Evolutionary conservation across 345 rosid genomes (phyloP), one percentile per base, ranked within the genome.

Genomic region (Excoecaria cochinchinensis): DNA sequence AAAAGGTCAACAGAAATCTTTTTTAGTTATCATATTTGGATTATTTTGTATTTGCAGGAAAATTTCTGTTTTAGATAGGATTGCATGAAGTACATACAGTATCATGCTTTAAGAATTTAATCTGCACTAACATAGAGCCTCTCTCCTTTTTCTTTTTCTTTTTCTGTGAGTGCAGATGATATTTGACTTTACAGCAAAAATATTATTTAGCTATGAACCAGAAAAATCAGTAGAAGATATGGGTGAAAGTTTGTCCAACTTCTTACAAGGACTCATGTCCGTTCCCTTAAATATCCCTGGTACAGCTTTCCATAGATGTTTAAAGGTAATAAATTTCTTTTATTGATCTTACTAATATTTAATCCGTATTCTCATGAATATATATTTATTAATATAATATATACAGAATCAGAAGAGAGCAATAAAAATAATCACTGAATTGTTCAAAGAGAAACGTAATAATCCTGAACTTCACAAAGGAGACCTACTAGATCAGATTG

Each of bases 241-340:
- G 62, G 68, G 82, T 21, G 78, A 75, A 5, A 67, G 69, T 72
- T 82, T 74, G 55, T 70, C 57, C 17, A 75, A 76, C 1, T 84
- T 84, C 67, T 57, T 75, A 0, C n/a, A 77, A n/a, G 85, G 83
- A 24, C 70, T 84, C 31, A 77, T 84, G 58, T 77, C 85, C 0
- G 72, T 79, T 31, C 87, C 87, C 21, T 11, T 84, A 4, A 56
- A 79, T 64, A 72, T 84, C 24, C 83, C 87, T 14, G 84, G 85
- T 40, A 84, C 85, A 36, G 76, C 85, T 63, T 82, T 77, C 71
- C 81, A 82, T 70, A 77, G 72, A 52, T 79, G 87, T 61, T 42
- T 82, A 21, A 67, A 79, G 85, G 85, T 80, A 55, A 75, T 31
- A 31, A 0, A 31, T 31, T 31, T 31, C 31, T 31, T 31, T 31